Evolutionary conservation across 768 basidiomycete species (phyloP), one percentile per base, ranked within the genome.

Genomic region (Postia placenta): DNA sequence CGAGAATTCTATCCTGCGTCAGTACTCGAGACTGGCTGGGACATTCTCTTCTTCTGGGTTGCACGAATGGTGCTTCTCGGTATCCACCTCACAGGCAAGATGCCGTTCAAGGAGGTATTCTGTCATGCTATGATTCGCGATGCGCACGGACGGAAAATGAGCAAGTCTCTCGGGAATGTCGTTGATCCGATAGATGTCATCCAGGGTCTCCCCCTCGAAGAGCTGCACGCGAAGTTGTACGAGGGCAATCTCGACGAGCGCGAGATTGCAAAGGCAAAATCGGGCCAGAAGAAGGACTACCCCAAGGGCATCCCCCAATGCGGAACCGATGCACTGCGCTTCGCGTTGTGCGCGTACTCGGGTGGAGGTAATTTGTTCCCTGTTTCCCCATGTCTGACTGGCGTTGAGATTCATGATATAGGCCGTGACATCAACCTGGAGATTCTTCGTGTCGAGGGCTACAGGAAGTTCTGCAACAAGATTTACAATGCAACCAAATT

Each of bases 21-120:
- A n/a, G 58, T 98, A 38, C 80, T 98, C 25, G 96, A 98, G 70
- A 99, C 96, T 0, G 96, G 96, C 40, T 98, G 96, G 95, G 96
- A 98, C 55, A 98, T 98, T 60, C 68, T 99, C n/a, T 94, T 94
- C 78, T 98, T 98, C 80, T 99, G 96, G 96, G 95, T 98, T 5
- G 94, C 96, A 14, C 87, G 96, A 37, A 99, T 98, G 95, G 95
- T 89, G 42, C 71, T 99, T 60, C 81, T 98, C 28, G 95, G 96
- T 37, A 70, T 92, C 58, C 78, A 86, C 49, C 80, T 97, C 40
- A 99, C 96, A 0, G 93, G 79, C 23, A 67, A 87, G 60, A 79
- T 99, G 74, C 96, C 96, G 1, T 99, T 98, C 78, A 75, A 80
- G 42, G 94, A 99, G 68, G 94, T 98, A 7, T 82, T 86, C 64